phyloP scores from a whole-genome alignment of 441 rosid genomes.

The Jatropha multifida region DNA sequence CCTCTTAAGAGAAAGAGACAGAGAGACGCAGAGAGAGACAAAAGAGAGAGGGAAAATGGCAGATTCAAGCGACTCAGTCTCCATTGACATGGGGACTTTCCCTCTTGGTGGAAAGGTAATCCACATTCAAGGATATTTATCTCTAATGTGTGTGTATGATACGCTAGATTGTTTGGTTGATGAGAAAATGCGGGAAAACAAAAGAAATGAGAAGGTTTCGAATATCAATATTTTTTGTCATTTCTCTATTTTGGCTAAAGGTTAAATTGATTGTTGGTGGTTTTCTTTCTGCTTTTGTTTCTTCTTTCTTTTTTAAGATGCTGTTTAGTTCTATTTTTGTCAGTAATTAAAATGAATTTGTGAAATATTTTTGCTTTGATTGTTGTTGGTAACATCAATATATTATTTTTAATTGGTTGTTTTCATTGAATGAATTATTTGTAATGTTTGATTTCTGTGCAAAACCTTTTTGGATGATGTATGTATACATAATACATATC shows the following conservation, averaged over 20 bases:
- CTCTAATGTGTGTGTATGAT: neutral
- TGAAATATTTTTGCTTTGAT: neutral
- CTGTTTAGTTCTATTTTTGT: slow-evolving; percentile 9
- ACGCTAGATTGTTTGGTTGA: slow-evolving; percentile 31
- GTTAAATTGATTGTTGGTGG: neutral
- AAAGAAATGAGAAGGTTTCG: slow-evolving; percentile 11
- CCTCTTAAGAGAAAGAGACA: slow-evolving; percentile 18
- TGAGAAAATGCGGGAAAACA: slow-evolving; percentile 31
- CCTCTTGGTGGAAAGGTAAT: slow-evolving; percentile 74
- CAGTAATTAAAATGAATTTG: neutral
- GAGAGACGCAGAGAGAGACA: slow-evolving; percentile 22
- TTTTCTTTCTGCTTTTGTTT: neutral
- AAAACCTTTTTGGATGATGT: neutral
- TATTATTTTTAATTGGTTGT: neutral
- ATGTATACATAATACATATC: neutral
- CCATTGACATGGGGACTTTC: slow-evolving; percentile 80
- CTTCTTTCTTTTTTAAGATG: neutral
- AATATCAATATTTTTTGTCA: neutral
- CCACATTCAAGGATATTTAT: neutral
- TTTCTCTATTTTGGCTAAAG: neutral
- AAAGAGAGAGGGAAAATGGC: slow-evolving; percentile 45
- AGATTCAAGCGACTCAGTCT: slow-evolving; percentile 77
- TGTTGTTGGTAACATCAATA: neutral
- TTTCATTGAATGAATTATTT: neutral
- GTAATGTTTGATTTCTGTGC: neutral